phyloP scores from a whole-genome alignment of 768 basidiomycete species.

The Mycena albidolilacea region DNA sequence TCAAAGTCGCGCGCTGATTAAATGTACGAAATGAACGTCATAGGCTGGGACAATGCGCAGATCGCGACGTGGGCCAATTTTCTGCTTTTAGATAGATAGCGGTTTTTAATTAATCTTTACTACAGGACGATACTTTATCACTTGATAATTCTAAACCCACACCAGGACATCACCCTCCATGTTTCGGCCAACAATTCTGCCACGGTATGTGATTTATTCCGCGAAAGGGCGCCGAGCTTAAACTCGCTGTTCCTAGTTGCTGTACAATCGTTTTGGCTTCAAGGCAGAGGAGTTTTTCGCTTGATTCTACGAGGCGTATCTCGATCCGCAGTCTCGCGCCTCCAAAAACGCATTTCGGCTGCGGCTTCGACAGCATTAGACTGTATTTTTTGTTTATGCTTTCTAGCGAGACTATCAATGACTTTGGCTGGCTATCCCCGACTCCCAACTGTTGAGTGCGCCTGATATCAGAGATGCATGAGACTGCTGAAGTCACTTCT shows the following conservation, averaged over 20 bases:
- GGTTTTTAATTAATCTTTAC: constrained; percentile 12
- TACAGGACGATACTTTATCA: constrained; percentile 83
- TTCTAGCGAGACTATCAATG: neutral
- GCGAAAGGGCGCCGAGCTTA: neutral
- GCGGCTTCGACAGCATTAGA: constrained; percentile 70
- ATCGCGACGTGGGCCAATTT: constrained; percentile 76
- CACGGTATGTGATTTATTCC: constrained; percentile 63
- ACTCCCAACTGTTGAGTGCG: constrained; percentile 3
- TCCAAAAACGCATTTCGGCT: constrained; percentile 88
- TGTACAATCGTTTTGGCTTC: constrained; percentile 91
- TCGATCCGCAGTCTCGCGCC: constrained; percentile 76
- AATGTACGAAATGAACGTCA: too few relatives aligned
- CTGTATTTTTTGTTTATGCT: neutral
- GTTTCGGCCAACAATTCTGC: constrained; percentile 88
- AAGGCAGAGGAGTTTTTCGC: constrained; percentile 89
- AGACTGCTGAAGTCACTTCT: constrained; percentile 25
- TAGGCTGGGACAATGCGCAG: constrained; percentile 86
- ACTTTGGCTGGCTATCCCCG: neutral
- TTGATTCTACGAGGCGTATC: constrained; percentile 86
- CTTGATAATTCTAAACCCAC: constrained; percentile 78
- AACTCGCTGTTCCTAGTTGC: constrained; percentile 58
- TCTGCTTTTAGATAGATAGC: neutral
- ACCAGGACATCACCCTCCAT: constrained; percentile 85
- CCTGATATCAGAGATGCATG: constrained; percentile 14
- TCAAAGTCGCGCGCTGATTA: too few relatives aligned